These are phyloP conservation scores for Acanthamoeba triangularis DNA, from an alignment of 208 protist genomes.

Conservation along the genomic window DNA sequence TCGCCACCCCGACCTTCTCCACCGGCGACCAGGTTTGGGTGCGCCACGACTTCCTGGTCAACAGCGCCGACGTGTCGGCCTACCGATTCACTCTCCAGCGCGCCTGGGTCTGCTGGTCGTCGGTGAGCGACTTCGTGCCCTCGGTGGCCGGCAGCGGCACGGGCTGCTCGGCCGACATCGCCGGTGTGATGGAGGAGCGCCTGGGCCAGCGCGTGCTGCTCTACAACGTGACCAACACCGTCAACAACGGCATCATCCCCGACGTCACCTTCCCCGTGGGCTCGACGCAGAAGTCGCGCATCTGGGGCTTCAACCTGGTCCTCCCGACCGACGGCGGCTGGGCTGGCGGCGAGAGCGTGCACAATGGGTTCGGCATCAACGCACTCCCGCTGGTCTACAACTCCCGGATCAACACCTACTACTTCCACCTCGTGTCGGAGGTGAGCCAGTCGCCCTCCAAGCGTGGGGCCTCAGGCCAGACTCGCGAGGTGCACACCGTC, in stretches of 20 bases:
- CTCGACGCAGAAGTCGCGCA: constrained; percentile 17
- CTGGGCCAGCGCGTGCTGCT: constrained; percentile 11
- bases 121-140: neutral
- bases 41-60: constrained; percentile 28
- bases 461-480: neutral
- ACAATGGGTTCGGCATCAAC: constrained; percentile 47
- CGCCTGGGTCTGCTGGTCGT: constrained; percentile 41
- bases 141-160: neutral
- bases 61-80: neutral
- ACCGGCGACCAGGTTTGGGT: constrained; percentile 23
- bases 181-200: constrained; percentile 45
- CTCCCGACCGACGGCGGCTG: neutral
- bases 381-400: constrained; percentile 31
- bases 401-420: neutral
- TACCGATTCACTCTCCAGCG: constrained; percentile 47
- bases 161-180: constrained; percentile 30
- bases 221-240: neutral
- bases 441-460: constrained; percentile 20
- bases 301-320: neutral
- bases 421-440: constrained; percentile 65
- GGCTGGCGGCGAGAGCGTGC: neutral
- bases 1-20: constrained; percentile 15
- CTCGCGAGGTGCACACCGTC: neutral
- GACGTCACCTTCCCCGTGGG: neutral
- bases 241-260: neutral